Base-by-base conservation (phyloP, 495 filamentous ascomycete genomes). In the Lasiosphaeria ovina region DNA sequence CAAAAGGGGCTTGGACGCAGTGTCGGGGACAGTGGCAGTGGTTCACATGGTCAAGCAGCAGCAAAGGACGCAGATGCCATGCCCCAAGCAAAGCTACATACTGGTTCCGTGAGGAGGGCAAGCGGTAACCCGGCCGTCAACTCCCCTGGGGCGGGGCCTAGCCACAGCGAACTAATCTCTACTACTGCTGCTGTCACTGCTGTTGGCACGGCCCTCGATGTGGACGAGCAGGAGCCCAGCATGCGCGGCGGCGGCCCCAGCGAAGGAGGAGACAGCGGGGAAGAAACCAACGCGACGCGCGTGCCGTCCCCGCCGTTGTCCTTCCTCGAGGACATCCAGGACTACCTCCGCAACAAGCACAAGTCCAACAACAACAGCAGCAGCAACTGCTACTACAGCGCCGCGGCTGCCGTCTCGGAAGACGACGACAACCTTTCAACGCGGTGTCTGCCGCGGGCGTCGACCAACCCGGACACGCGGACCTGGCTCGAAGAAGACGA, bases 361-460 rank as follows among this genome's bases (percentile, higher is more conserved):
- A 11, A 47, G 5, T 0, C 12, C 44, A 11, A 14, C 44, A n/a
- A 47, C 44, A 11, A 47, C 44, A 47, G 16, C 44, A 11, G 16
- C 44, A 47, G 16, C 6, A 11, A 47, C 44, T 11, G 44, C 44
- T 47, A 5, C 8, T 47, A 42, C 38, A 24, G 24, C 24, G 24
- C 24, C 24, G 24, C 24, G 24, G 24, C 24, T 24, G 24, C 24
- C 24, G 24, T 24, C 2, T 24, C 24, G 24, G 24, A 24, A 0
- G 24, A 24, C 24, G 24, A 24, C 24, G 24, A 24, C 17, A 66
- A 66, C 35, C 33, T 62, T 11, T 68, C 66, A 6, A 68, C 66
- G 5, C 32, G 58, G 3, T 68, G 66, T 38, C 54, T 68, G 1
- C 66, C 66, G 3, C 63, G 66, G 8, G 54, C 51, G 2, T 66